Evolutionary conservation across 164 flowering plant genomes (phyloP).

Genomic region (Cinnamomum chago): DNA sequence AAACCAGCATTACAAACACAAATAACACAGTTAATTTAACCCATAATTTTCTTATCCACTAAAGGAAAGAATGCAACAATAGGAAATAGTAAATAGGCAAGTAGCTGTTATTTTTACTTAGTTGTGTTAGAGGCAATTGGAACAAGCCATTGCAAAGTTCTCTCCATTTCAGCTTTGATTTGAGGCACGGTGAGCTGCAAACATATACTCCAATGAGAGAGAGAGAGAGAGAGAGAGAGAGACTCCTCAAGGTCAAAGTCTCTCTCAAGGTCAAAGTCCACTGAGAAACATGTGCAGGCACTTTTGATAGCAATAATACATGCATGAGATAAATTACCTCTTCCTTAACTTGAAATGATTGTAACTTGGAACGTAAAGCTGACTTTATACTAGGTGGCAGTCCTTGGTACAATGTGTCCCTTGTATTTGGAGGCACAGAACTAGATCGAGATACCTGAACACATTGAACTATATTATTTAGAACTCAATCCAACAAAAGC

Average conservation of each 20-base stretch:
- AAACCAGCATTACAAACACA: conserved; percentile 4
- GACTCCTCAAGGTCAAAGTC: not conserved
- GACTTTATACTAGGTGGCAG: conserved; percentile 53
- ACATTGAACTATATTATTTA: not conserved
- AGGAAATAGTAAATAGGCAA: not conserved
- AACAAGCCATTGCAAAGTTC: conserved; percentile 94
- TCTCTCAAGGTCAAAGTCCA: not conserved
- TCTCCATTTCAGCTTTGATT: conserved; percentile 98
- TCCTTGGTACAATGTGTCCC: conserved; percentile 61
- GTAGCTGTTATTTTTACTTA: conserved; percentile 46
- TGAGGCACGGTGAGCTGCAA: conserved; percentile 75
- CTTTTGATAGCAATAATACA: not conserved
- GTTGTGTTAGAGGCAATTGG: conserved; percentile 94
- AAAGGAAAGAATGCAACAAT: too few species aligned
- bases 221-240: not conserved
- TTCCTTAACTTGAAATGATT: conserved; percentile 40
- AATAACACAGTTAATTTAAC: not conserved
- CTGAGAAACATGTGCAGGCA: not conserved
- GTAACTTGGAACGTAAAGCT: conserved; percentile 49
- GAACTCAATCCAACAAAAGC: not conserved
- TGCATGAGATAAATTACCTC: conserved; percentile 35
- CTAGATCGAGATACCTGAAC: conserved; percentile 54
- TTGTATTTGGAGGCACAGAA: conserved; percentile 59
- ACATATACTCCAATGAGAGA: not conserved
- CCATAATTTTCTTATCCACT: too few species aligned